phyloP scores from a whole-genome alignment of 140 eudicot species.

The Senecio squalidus region DNA sequence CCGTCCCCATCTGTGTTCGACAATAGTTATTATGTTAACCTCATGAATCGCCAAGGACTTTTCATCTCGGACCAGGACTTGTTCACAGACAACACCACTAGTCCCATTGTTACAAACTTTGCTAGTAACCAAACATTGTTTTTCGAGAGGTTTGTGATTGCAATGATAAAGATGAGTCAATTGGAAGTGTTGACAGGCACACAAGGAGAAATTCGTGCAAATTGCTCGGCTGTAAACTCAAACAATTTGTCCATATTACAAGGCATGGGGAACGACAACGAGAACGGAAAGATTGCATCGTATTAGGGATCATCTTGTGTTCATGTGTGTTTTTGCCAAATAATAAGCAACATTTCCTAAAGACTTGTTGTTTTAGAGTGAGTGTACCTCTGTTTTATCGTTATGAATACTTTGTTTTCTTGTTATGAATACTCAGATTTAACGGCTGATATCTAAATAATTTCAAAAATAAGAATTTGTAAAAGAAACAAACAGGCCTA shows the following conservation, averaged over 20 bases:
- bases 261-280: slow-evolving; percentile 9
- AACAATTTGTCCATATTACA: slow-evolving; percentile 22
- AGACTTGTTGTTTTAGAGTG: slow-evolving; percentile 1
- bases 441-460: too few relatives aligned
- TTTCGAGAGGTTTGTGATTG: slow-evolving; percentile 31
- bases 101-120: slow-evolving; percentile 33
- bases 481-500: too few relatives aligned
- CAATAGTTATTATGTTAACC: slow-evolving; percentile 43
- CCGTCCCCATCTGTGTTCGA: slow-evolving; percentile 46
- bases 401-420: not conserved
- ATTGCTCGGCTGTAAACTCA: slow-evolving; percentile 42
- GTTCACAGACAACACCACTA: slow-evolving; percentile 42
- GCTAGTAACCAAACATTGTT: slow-evolving; percentile 41
- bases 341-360: slow-evolving; percentile 14
- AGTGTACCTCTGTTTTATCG: not conserved
- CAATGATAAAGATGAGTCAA: slow-evolving; percentile 53
- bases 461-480: too few relatives aligned
- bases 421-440: not conserved
- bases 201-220: slow-evolving; percentile 47
- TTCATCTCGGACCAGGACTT: slow-evolving; percentile 55
- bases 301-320: slow-evolving; percentile 11
- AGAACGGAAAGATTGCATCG: slow-evolving; percentile 11
- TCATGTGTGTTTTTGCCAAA: not conserved
- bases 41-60: slow-evolving; percentile 44
- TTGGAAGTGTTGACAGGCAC: slow-evolving; percentile 42